Base-by-base conservation (phyloP, 371 early-diverging fungal species). In the Sporodiniella umbellata region DNA sequence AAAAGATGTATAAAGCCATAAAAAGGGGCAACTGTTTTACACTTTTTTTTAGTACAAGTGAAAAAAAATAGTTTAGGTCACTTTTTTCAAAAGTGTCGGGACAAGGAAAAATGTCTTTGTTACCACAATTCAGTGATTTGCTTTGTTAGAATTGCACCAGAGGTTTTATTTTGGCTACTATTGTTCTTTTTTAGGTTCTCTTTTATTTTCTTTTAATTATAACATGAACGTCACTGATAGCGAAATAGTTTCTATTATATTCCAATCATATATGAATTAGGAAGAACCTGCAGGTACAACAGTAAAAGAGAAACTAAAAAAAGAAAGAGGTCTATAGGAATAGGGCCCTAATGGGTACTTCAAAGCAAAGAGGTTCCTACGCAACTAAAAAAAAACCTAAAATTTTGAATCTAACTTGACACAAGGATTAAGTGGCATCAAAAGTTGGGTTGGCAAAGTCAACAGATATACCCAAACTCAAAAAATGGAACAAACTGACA, bases 401-500 rank as follows among this genome's bases (percentile, higher is more conserved):
- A 23, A 25, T 51, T 8, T 42, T 51, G 3, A 51, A 42, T 18
- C 24, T 42, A 51, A 51, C 43, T 51, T 42, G 26, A 23, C 43
- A 35, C 44, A 51, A 28, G 44, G 33, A 33, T 51, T 51, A 42
- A 33, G 42, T 19, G 1, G 42, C 35, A 23, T 33, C 4, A 12
- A 51, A 51, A 25, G 52, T 51, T 33, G 52, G 44, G 17, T 24
- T 42, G 10, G 42, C 52, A 21, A 51, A 51, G 44, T 51, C 52
- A 39, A 42, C 42, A 51, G 51, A 42, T 15, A 1, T 24, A 31
- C 33, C 43, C 33, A 51, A 51, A 19, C 21, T 51, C 42, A 51
- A 51, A 33, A 23, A 33, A 33, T 51, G 42, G 51, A 51, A 42
- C 33, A 6, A 42, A 51, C 21, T 44, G 52, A 45, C 35, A 44